Base-by-base conservation (phyloP, 1,139 yeast genomes). In the Pneumocystis canis region DNA sequence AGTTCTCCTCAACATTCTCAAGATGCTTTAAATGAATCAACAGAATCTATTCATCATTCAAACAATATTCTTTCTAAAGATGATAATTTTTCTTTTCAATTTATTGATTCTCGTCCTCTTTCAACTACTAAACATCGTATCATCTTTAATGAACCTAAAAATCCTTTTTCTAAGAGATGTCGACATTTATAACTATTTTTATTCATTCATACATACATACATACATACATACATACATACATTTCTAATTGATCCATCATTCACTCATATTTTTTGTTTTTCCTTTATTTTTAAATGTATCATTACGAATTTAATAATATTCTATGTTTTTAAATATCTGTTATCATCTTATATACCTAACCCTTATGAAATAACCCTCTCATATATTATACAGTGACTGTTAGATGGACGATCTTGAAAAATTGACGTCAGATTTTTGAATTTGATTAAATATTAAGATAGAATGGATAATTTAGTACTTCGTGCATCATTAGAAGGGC, bases 401-500 rank as follows among this genome's bases (percentile, higher is more conserved):
- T n/a, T n/a, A n/a, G n/a, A n/a, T n/a, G n/a, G n/a, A n/a, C n/a
- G n/a, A n/a, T n/a, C n/a, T n/a, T n/a, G n/a, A 9, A 18, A 40
- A 40, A 40, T 18, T 40, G 28, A 14, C 16, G 5, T 4, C 39
- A 41, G 28, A 25, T 25, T 47, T 47, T 25, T 9, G 28, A 11
- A 11, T 18, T 41, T 40, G 54, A 25, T 20, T 58, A 4, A 39
- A 28, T 53, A 58, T 25, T 79, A 83, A 76, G 82, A 80, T 9
- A 9, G 14, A 2, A 57, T 57, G 59, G 97, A 90, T 87, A 95
- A 90, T 85, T 85, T 92, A 83, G 96, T 90, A 79, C 88, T 92
- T 80, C 90, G 97, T 85, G 97, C 97, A 79, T 88, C 97, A 84
- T 87, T 92, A 79, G 96, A 90, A 83, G 96, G 88, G 65, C 73